Base-by-base conservation (phyloP, 164 flowering plant species). In the Cinnamomum micranthum region DNA sequence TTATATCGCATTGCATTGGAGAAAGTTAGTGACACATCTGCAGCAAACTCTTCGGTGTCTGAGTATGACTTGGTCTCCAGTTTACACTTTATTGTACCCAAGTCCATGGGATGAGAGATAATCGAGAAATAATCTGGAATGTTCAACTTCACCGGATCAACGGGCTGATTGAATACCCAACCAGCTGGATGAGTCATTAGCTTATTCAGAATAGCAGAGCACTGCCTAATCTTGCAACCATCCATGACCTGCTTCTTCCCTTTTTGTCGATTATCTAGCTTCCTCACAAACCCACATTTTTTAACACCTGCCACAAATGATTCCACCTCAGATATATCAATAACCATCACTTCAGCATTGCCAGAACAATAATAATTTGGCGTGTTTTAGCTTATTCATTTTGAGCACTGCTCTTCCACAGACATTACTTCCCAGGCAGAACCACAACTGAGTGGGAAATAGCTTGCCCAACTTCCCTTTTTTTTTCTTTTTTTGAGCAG, bases 1-100 rank as follows among this genome's bases (percentile, higher is more conserved):
- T 93, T 92, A 64, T 92, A 93, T 25, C 60, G 12, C 92, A 88
- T 91, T 31, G 98, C 97, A 90, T 95, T 95, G 0, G 89, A 81
- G 79, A 95, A 95, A 0, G 98, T 93, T 81, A 93, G 79, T 70
- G 89, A 85, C 31, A 95, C 87, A 82, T 93, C 98, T 68, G 90
- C 89, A 5, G 88, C 92, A 84, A 95, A 95, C 33, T 86, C 92
- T 31, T 84, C 86, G 9, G 72, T 23, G 28, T 35, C 68, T n/a
- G 3, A 58, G 78, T 93, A 95, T 33, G 73, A 6, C 74, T 84
- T 82, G 6, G 81, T 83, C 20, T 78, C 83, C 71, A 95, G 81
- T 35, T 86, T 95, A 17, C 82, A 73, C 41, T 81, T 90, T 4
- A 95, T 75, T 23, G 99, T 93, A 22, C 99, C 96, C 79, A 95